Conservation (phyloP, 1,284 basidiomycete species). For the Boletus smithii region DNA sequence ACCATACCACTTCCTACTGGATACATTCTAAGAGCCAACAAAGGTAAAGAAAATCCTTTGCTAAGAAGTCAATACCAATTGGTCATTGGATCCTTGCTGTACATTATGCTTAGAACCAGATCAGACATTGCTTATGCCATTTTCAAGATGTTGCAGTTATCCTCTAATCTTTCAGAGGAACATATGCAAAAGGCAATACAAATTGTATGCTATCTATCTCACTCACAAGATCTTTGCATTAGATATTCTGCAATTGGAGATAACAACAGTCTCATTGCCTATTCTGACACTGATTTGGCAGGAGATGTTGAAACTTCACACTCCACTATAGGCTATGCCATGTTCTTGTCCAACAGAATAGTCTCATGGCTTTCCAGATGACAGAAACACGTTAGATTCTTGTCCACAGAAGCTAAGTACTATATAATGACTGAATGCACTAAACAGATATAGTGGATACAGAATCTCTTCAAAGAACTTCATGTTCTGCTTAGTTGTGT, state of each 20-base stretch:
- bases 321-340: not conserved
- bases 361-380: not conserved
- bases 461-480: not conserved
- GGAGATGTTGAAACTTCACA: not conserved
- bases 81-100: too few species aligned
- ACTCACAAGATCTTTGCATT: not conserved
- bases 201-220: not conserved
- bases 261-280: not conserved
- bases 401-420: not conserved
- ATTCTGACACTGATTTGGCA: not conserved
- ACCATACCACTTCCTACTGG: not conserved
- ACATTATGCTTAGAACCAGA: not conserved
- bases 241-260: too few species aligned
- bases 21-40: too few species aligned
- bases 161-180: not conserved
- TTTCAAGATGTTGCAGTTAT: too few species aligned
- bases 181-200: not conserved
- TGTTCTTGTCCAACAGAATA: not conserved
- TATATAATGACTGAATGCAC: not conserved
- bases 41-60: too few species aligned
- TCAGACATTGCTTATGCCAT: too few species aligned
- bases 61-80: too few species aligned
- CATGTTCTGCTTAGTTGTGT: not conserved
- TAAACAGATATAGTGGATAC: not conserved
- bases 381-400: not conserved